These are phyloP conservation scores for Diutina mesorugosa DNA, from an alignment of 1,139 yeast species.

Conservation along the genomic window DNA sequence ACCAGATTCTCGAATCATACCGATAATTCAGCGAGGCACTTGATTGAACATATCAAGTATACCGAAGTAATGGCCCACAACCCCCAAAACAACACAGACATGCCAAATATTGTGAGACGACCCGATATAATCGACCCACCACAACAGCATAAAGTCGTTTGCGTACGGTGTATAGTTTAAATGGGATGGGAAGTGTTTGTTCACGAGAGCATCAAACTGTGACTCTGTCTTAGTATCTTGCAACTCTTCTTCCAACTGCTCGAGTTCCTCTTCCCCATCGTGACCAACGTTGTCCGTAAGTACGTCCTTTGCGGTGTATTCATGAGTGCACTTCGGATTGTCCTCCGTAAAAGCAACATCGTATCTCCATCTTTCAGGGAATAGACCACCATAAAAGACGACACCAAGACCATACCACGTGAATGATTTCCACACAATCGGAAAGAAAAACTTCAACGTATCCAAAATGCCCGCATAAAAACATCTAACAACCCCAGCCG, in stretches of 20 bases:
- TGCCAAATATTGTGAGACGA: conserved; percentile 93
- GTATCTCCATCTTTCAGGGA: conserved; percentile 82
- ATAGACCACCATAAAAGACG: conserved; percentile 71
- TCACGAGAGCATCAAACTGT: conserved; percentile 16
- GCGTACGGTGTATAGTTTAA: conserved; percentile 34
- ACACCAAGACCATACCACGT: conserved; percentile 75
- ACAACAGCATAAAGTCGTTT: conserved; percentile 46
- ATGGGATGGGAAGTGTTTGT: conserved; percentile 38
- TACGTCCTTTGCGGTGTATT: conserved; percentile 21
- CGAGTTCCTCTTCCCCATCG: conserved; percentile 32
- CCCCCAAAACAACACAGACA: conserved; percentile 75
- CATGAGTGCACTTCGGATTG: conserved; percentile 14
- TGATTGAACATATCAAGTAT: conserved; percentile 49
- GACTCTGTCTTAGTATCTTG: conserved; percentile 19
- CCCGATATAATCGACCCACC: conserved; percentile 74
- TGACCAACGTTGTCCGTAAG: conserved; percentile 23
- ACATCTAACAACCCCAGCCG: conserved; percentile 48
- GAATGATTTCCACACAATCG: conserved; percentile 51
- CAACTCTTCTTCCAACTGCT: conserved; percentile 16
- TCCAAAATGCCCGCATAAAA: conserved; percentile 42
- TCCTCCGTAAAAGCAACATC: conserved; percentile 42
- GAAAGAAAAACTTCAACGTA: conserved; percentile 43
- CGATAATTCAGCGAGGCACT: neutral
- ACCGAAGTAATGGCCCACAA: conserved; percentile 74
- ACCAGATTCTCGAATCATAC: neutral